Base-by-base conservation (phyloP, 2,329 filamentous ascomycete species). In the Pseudogymnoascus sp. region DNA sequence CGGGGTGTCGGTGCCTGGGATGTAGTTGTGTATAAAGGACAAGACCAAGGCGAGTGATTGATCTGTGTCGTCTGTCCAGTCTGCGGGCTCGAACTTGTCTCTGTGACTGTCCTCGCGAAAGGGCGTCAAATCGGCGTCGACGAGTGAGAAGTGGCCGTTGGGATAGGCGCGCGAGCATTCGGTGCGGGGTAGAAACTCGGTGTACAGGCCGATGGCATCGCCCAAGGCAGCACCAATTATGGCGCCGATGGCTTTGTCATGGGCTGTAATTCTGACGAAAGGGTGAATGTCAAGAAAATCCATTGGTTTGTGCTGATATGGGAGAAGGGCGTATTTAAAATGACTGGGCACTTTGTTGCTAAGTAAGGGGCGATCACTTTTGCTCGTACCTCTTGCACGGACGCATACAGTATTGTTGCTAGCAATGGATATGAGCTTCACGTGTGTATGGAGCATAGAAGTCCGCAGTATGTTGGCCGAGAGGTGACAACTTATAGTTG, bases 11-110 rank as follows among this genome's bases (percentile, higher is more conserved):
- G 59, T 50, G 3, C 33, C 40, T 11, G 19, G 71, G 10, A 77
- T 78, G 37, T 77, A 73, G n/a, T 71, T 74, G 59, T 81, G 76
- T 24, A 81, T 69, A 37, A 76, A 83, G 4, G 77, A 79, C 2
- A 83, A 74, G 2, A 83, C 68, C 62, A 79, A 77, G 0, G 82
- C 70, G 19, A 82, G 72, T 2, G 80, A 77, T 69, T 83, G 80
- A 65, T 83, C 81, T 0, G 81, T 83, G 69, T 83, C 81, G 64
- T 84, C 81, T 0, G 81, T 84, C 81, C 80, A 83, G 42, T 78
- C 76, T 24, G 77, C 75, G 0, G 73, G 68, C 2, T 70, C 68
- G 37, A 79, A 76, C 29, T 76, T 76, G 61, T 75, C 73, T 59
- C 80, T 74, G 66, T 82, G 80, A 4, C 70, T 67, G 66, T 82